Evolutionary conservation across 208 protist species (phyloP), one percentile per base, ranked within the genome.

Genomic region (Leptomonas pyrrhocoris): DNA sequence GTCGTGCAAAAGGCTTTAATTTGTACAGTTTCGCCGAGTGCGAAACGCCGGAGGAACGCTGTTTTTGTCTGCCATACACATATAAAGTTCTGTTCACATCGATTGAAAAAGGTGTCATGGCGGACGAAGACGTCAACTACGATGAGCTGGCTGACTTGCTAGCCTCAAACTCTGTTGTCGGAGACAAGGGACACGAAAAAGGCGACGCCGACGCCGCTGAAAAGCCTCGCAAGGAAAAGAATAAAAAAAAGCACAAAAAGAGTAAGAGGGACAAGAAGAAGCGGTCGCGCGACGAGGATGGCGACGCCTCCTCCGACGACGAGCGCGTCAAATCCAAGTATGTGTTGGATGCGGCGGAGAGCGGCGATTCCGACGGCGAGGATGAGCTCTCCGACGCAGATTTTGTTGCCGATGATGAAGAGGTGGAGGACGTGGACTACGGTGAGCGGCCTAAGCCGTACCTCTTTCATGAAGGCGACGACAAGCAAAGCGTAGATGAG

Each of bases 131-230:
- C 23, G 67, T 91, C 5, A 88, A 91, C 72, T 77, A 91, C 51
- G 80, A 81, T 55, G 88, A 95, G 51, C 82, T 94, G 77, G 80
- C 81, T 46, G 78, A 82, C 51, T 71, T 96, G 49, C 77, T 94
- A 40, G 68, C 46, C 36, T 71, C 62, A n/a, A 69, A 34, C 40
- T 51, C 28, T 25, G 36, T 15, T n/a, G 34, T 23, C 13, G 34
- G 42, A 36, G 58, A 55, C 62, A 53, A 27, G 54, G 30, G n/a
- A 23, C 49, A 55, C 13, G 59, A 76, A 43, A 31, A 28, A 9
- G 64, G 27, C 63, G 30, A 51, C 45, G 21, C 25, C 36, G 31
- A 51, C 46, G 36, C 7, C 21, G 38, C 27, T 43, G 63, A 77
- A 38, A 59, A 68, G 59, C 76, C 69, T 11, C 56, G 50, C 5